Conservation (phyloP, 2,329 filamentous ascomycete genomes). For the Fusarium xylarioides region DNA sequence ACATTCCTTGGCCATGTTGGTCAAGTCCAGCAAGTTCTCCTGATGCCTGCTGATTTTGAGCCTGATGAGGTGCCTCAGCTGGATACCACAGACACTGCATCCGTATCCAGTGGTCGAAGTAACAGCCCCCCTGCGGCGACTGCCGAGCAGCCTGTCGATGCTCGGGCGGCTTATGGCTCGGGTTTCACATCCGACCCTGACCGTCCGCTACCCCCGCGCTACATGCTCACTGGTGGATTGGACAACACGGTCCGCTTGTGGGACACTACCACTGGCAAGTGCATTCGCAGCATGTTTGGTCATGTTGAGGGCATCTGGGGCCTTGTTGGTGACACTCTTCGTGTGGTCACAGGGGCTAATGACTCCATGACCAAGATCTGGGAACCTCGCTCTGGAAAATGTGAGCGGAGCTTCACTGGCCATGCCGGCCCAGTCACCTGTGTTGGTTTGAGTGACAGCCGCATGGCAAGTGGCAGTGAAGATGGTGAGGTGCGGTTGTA, state of each 20-base stretch:
- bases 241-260: conserved; percentile 93
- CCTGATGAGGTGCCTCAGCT: conserved; percentile 71
- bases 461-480: conserved; percentile 91
- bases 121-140: conserved; percentile 49
- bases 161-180: conserved; percentile 65
- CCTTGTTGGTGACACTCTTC: conserved; percentile 85
- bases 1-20: conserved; percentile 90
- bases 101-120: conserved; percentile 59
- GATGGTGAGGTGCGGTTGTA: conserved; percentile 91
- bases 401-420: conserved; percentile 90
- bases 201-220: conserved; percentile 81
- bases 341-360: conserved; percentile 88
- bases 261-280: conserved; percentile 84
- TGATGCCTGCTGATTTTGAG: conserved; percentile 88
- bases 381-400: conserved; percentile 91
- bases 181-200: conserved; percentile 68
- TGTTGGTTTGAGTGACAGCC: conserved; percentile 87
- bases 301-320: conserved; percentile 98
- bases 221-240: conserved; percentile 92
- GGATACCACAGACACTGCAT: conserved; percentile 64
- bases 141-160: conserved; percentile 50
- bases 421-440: conserved; percentile 93
- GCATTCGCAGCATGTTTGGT: conserved; percentile 92
- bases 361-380: conserved; percentile 94
- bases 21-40: conserved; percentile 90